Evolutionary conservation across 148 eudicot genomes (phyloP), one percentile per base, ranked within the genome.

Genomic region (Rhododendron kiyosumense): DNA sequence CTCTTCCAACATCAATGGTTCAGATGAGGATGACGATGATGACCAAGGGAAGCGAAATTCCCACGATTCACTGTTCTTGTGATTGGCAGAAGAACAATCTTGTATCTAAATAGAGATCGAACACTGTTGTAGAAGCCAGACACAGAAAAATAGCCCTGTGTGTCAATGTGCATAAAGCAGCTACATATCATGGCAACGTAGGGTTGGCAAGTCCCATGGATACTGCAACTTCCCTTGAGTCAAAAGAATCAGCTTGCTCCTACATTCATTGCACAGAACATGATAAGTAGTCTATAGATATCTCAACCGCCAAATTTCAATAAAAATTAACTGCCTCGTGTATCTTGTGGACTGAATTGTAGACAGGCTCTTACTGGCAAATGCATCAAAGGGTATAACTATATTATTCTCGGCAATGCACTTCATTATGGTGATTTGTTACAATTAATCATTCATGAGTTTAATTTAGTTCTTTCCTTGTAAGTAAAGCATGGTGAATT

Each of bases 231-330:
- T 92, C 94, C 84, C 89, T 89, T 32, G 91, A 89, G 71, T 88
- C 61, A 71, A 86, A 85, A 79, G 87, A 63, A 85, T 92, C 92
- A 69, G 89, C 94, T 89, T 92, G 92, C 83, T 85, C 94, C 94
- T 92, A 91, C 48, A 90, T 52, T 38, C 84, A 85, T 87, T 80
- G 17, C 34, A 86, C 38, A 78, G 32, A 86, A 83, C 26, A 48
- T 18, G 36, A 26, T 86, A 52, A 86, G 78, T 61, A 82, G 38
- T 71, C 18, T 24, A 46, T 65, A 57, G 78, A 38, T 30, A 59
- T 30, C 22, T 26, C 77, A 6, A 52, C 52, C 17, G 1, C 74
- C 49, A 20, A 34, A 45, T 51, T 48, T 22, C 36, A 41, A 1
- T 63, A 17, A 15, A 43, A 45, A 26, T 7, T 14, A 57, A 81